Evolutionary conservation across 768 basidiomycete species (phyloP).

Genomic region (Tremella yokohamensis): DNA sequence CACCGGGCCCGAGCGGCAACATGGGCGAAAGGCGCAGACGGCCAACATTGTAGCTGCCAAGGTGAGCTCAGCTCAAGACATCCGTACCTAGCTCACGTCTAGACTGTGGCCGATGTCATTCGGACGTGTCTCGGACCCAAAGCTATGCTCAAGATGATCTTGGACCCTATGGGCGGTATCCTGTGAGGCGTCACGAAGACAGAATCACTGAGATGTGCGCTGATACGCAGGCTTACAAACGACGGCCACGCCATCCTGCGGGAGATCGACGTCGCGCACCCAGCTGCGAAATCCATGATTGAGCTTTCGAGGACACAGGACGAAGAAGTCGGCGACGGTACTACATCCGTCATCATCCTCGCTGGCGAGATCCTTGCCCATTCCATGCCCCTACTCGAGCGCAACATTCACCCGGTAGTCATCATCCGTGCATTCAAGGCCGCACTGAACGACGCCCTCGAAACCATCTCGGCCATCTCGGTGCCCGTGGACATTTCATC

Average conservation of each 20-base stretch:
- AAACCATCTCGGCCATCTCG: slow-evolving; percentile 81
- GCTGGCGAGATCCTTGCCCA: slow-evolving; percentile 97
- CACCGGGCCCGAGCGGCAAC: slow-evolving; percentile 87
- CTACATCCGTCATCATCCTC: slow-evolving; percentile 95
- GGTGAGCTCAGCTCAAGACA: slow-evolving; percentile 54
- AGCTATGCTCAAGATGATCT: slow-evolving; percentile 98
- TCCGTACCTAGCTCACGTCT: slow-evolving; percentile 13
- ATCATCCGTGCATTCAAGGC: slow-evolving; percentile 98
- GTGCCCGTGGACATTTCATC: slow-evolving; percentile 80
- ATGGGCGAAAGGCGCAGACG: slow-evolving; percentile 90
- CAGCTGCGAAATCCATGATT: slow-evolving; percentile 99
- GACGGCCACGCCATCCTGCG: slow-evolving; percentile 98
- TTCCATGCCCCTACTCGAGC: slow-evolving; percentile 84
- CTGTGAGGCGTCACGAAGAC: slow-evolving; percentile 59
- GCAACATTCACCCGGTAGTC: slow-evolving; percentile 96
- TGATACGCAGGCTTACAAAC: slow-evolving; percentile 71
- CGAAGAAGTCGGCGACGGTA: slow-evolving; percentile 98
- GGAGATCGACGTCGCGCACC: slow-evolving; percentile 98
- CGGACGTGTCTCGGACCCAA: slow-evolving; percentile 95
- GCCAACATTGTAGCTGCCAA: slow-evolving; percentile 97
- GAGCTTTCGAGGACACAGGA: slow-evolving; percentile 96
- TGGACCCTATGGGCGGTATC: slow-evolving; percentile 99
- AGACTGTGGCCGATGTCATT: slow-evolving; percentile 98
- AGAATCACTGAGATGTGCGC: neutral
- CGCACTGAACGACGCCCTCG: slow-evolving; percentile 84